phyloP scores from a whole-genome alignment of 495 filamentous ascomycete genomes.

The Glutinoglossum americanum region DNA sequence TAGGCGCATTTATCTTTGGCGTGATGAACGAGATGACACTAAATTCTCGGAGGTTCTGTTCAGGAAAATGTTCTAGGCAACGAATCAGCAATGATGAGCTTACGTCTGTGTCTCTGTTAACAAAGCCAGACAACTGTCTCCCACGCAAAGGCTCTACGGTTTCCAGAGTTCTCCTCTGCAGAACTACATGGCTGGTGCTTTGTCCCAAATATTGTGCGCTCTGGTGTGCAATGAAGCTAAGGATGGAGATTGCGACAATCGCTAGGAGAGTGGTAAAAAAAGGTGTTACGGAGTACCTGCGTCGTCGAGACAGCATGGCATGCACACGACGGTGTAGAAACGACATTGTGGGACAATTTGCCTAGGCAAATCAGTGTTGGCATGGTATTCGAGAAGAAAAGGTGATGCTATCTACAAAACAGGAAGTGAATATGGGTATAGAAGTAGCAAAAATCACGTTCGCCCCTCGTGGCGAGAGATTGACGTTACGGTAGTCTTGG shows the following conservation, averaged over 20 bases:
- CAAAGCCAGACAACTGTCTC: neutral
- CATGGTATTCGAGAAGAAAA: neutral
- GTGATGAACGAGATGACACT: slow-evolving; percentile 67
- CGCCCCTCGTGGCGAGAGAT: neutral
- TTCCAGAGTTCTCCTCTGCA: neutral
- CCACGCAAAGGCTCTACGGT: neutral
- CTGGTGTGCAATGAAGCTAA: neutral
- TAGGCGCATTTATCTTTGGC: slow-evolving; percentile 71
- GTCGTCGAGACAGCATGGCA: neutral
- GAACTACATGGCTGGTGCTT: neutral
- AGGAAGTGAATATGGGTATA: neutral
- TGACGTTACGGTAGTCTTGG: neutral
- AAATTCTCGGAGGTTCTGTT: neutral
- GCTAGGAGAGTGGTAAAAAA: neutral
- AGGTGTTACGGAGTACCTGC: neutral
- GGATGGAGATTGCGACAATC: neutral
- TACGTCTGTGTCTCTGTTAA: neutral
- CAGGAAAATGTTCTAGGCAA: neutral
- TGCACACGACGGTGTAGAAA: neutral
- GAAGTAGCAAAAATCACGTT: too few relatives aligned
- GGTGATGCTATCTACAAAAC: neutral
- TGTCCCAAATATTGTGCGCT: neutral
- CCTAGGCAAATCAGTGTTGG: neutral
- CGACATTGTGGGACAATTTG: neutral
- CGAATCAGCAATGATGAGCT: neutral